Percentiles rank a stretch among this genome's conserved stretches.
Conservation (phyloP, 345 rosid genomes). For the Rhizophora apiculata region DNA sequence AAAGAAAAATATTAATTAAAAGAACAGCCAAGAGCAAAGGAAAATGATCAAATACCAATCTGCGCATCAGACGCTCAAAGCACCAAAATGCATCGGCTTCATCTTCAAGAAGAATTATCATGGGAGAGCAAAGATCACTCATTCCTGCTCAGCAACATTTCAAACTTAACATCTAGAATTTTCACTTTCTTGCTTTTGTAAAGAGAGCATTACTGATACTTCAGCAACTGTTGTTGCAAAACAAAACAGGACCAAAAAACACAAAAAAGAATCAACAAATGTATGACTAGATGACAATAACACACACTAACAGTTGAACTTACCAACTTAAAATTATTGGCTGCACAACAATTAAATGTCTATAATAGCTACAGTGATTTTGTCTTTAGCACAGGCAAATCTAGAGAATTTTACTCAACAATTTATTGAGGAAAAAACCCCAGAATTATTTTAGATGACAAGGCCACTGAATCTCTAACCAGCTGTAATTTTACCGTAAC, state of each 20-base stretch:
- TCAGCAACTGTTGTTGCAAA: neutral
- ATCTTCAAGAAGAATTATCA: slow-evolving; percentile 88
- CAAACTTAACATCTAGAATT: neutral
- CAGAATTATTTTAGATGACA: no score
- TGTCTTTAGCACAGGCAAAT: no score
- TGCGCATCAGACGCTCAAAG: slow-evolving; percentile 92
- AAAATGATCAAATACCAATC: slow-evolving; percentile 60
- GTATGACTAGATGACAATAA: no score
- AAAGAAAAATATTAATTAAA: neutral
- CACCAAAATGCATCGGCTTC: slow-evolving; percentile 99
- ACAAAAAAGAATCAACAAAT: no score
- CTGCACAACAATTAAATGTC: no score
- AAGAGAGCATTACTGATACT: neutral
- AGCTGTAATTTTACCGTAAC: neutral
- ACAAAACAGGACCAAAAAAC: no score
- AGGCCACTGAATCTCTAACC: no score
- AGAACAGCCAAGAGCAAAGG: slow-evolving; percentile 1
- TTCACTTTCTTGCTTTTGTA: neutral
- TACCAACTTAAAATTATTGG: no score
- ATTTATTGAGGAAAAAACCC: no score
- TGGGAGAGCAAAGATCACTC: slow-evolving; percentile 99
- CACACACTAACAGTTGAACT: no score
- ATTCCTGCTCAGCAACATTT: slow-evolving; percentile 52
- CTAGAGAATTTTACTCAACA: no score
- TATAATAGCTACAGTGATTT: no score